Percentiles rank a stretch among this genome's conserved stretches.
These are phyloP conservation scores for Setaria italica DNA, from an alignment of 202 grass and related monocot genomes.

Conservation along the genomic window DNA sequence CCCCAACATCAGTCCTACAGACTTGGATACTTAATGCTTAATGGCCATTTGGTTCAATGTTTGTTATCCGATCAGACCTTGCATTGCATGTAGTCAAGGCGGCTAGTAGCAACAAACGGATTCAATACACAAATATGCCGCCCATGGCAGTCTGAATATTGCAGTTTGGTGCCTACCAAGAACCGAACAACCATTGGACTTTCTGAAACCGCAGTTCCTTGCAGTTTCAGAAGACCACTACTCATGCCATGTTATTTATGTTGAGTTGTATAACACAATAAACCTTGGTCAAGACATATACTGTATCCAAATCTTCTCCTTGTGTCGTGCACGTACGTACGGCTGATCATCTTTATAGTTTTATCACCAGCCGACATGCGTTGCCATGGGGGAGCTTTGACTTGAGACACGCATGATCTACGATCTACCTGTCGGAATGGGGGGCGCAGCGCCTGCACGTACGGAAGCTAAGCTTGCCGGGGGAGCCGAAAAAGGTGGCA, in stretches of 20 bases:
- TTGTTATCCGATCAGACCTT: not conserved
- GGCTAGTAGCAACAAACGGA: not conserved
- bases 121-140: not conserved
- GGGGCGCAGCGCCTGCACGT: conserved; percentile 28
- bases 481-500: conserved; percentile 17
- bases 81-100: not conserved
- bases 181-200: conserved; percentile 4
- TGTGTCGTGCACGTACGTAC: conserved; percentile 12
- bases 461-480: not conserved
- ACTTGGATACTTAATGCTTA: not conserved
- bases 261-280: not conserved
- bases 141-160: not conserved
- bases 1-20: not conserved
- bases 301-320: not conserved
- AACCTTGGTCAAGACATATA: not conserved
- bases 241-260: not conserved
- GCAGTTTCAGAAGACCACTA: conserved; percentile 14
- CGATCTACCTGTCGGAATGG: conserved; percentile 39
- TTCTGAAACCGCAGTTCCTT: conserved; percentile 4
- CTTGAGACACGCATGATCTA: not conserved
- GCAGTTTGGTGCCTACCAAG: conserved; percentile 5
- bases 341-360: not conserved
- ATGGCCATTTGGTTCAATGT: not conserved
- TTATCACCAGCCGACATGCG: not conserved
- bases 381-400: not conserved